These are phyloP conservation scores for Wickerhamomyces rabaulensis DNA, from an alignment of 805 yeast species.

Conservation along the genomic window DNA sequence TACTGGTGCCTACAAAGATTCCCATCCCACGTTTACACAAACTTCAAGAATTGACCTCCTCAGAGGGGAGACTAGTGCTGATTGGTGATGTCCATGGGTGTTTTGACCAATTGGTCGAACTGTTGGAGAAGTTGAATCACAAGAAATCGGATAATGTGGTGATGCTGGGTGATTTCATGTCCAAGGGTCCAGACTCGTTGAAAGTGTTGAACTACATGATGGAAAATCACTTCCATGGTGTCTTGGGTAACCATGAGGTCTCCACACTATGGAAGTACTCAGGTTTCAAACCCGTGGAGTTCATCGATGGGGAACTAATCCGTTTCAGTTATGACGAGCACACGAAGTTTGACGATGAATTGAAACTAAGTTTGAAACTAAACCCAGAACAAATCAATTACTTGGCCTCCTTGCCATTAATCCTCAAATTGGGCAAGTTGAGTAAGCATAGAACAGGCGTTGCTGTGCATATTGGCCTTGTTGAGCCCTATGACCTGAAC, in stretches of 20 bases:
- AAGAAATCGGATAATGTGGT: constrained; percentile 51
- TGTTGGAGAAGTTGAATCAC: constrained; percentile 47
- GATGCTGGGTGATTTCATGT: constrained; percentile 77
- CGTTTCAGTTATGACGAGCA: constrained; percentile 16
- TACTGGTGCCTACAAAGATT: background rate
- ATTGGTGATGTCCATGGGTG: constrained; percentile 92
- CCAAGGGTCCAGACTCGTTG: constrained; percentile 77
- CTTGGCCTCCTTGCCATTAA: constrained; percentile 58
- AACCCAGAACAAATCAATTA: constrained; percentile 57
- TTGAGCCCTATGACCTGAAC: constrained; percentile 33
- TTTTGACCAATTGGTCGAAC: constrained; percentile 43
- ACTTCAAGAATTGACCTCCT: background rate
- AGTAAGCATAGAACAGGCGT: constrained; percentile 33
- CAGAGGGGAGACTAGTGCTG: constrained; percentile 44
- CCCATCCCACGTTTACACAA: background rate
- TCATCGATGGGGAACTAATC: constrained; percentile 16
- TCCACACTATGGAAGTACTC: constrained; percentile 63
- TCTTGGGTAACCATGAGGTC: constrained; percentile 87
- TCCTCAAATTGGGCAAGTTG: constrained; percentile 56
- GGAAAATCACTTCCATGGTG: constrained; percentile 57
- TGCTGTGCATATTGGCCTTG: constrained; percentile 81
- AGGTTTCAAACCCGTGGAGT: constrained; percentile 25
- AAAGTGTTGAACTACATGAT: constrained; percentile 64
- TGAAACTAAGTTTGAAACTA: constrained; percentile 24
- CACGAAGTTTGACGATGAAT: constrained; percentile 12